Base-by-base conservation (phyloP, 2,329 filamentous ascomycete species). In the Exophiala calicioides region DNA sequence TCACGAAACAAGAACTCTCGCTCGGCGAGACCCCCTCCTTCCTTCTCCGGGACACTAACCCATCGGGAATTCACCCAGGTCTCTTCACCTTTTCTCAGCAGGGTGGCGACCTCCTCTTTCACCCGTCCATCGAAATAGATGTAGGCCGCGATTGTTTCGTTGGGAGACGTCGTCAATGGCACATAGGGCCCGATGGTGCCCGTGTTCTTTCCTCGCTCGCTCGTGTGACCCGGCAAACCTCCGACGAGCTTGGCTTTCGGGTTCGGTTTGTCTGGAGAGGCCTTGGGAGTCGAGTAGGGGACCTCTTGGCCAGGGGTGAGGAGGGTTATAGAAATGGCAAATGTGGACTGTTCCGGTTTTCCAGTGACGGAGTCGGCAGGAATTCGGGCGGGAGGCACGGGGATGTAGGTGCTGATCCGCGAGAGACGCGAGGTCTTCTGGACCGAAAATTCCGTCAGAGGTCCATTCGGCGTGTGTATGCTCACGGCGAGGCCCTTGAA, bases 11-110 rank as follows among this genome's bases (percentile, higher is more conserved):
- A 73, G 60, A 98, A 98, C 65, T 98, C 93, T 56, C 93, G 83
- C 73, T 98, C 93, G 21, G 93, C 93, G 34, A 98, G 80, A 31
- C 93, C 93, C 38, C 93, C 93, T 23, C 91, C 91, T 69, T 97
- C 91, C 18, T 85, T 82, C 20, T 90, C 85, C 2, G 91, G 89
- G 5, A 98, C 83, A 64, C 94, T 91, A 38, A 98, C 93, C 93
- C 93, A 98, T 60, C 93, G 80, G 45, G 90, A 96, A 64, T 97
- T 98, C 18, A 98, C 94, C 93, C 93, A 98, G 2, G 93, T 98
- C 71, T 98, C 93, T 65, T 97, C 93, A 18, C 93, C 91, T 9
- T 90, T 86, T 44, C 93, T 80, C 41, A 98, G 75, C 47, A 98
- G 74, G 9, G 93, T 98, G 41, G 93, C 93, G 3, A 98, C 94